Base-by-base conservation (phyloP, 2,329 filamentous ascomycete genomes). In the Colletotrichum paranaense region DNA sequence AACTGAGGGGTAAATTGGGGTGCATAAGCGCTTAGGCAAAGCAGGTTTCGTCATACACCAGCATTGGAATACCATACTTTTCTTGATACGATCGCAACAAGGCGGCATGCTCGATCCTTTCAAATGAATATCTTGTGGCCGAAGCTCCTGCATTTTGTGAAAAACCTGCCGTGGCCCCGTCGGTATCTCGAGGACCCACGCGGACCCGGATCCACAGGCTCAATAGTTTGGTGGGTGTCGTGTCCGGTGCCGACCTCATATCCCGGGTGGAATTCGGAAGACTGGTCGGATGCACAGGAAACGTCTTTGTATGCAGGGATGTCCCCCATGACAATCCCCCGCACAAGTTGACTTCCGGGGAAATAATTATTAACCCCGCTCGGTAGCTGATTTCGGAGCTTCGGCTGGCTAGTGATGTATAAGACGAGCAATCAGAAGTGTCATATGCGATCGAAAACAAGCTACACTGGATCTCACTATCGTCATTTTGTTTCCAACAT, bases 1-100 rank as follows among this genome's bases (percentile, higher is more conserved):
- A 62, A 62, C 16, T 35, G 46, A 38, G 62, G 62, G 62, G 62
- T 63, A 63, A 63, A 14, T 26, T 35, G 28, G 46, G 24, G 46
- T n/a, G 28, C n/a, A 53, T 26, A 28, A 19, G 49, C 19, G n/a
- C 42, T 30, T 56, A 53, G 16, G 12, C 62, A 6, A 57, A 8
- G 14, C 28, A 2, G 24, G 11, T 30, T 38, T 32, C 52, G 11
- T 53, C n/a, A 35, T 16, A 16, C n/a, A 9, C 3, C 24, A 16
- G 22, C 46, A 63, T 3, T 12, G 28, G 24, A n/a, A 55, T 30
- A 12, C 46, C 12, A 46, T 12, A 16, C 12, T 19, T 26, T 3
- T 19, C 8, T 24, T 22, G 28, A 3, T 19, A 35, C 11, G 5
- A 26, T 22, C 5, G 46, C 46, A 38, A 22, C 42, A 26, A n/a